phyloP scores from a whole-genome alignment of 139 green algal genomes.

The Gonium pectorale region DNA sequence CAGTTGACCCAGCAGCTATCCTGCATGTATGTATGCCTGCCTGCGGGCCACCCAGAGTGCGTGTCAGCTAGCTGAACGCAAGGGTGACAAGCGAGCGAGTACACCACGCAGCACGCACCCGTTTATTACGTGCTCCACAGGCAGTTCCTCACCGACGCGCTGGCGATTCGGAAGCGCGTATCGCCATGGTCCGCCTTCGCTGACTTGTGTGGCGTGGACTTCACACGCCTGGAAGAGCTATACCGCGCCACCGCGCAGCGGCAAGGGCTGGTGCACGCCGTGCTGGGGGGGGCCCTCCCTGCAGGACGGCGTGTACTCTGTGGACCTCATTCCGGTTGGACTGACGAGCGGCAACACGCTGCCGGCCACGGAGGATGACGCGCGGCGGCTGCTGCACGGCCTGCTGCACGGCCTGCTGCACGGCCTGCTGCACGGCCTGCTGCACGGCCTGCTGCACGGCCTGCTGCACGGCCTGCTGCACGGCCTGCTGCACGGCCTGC shows the following conservation, averaged over 20 bases:
- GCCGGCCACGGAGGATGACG: slow-evolving; percentile 11
- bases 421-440: no score
- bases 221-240: background rate
- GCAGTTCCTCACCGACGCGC: slow-evolving; percentile 19
- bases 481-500: no score
- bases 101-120: background rate
- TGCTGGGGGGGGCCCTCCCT: background rate
- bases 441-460: no score
- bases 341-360: background rate
- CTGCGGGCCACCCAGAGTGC: background rate
- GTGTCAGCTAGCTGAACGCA: background rate
- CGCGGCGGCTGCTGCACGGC: background rate
- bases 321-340: slow-evolving; percentile 7
- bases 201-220: slow-evolving; percentile 20
- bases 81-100: background rate
- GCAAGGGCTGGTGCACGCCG: background rate
- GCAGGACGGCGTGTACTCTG: slow-evolving; percentile 5
- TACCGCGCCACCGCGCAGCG: background rate
- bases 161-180: slow-evolving; percentile 14
- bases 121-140: slow-evolving; percentile 13
- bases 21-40: slow-evolving; percentile 15
- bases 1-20: slow-evolving; percentile 7
- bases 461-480: no score
- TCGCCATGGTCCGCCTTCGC: slow-evolving; percentile 11
- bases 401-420: no score